Evolutionary conservation across 192 early-diverging fungal species (phyloP).

Genomic region (Entomortierella chlamydospora): DNA sequence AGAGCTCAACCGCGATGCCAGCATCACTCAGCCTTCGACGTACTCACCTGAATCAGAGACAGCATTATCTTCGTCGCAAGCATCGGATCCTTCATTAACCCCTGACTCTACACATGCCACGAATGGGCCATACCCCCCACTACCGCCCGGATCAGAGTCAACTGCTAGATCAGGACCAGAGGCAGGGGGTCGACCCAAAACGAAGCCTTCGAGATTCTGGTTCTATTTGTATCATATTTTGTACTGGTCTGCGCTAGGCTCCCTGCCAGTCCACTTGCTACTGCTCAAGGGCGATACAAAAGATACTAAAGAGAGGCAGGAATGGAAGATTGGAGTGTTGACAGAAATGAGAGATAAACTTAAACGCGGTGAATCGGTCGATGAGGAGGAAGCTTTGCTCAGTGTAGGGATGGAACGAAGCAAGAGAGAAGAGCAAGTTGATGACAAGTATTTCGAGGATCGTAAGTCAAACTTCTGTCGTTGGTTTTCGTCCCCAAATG

Average conservation of each 20-base stretch:
- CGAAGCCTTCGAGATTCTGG: constrained; percentile 32
- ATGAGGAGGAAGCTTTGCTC: constrained; percentile 45
- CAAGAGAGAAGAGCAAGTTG: constrained; percentile 42
- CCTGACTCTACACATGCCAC: background rate
- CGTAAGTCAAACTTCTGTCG: constrained; percentile 15
- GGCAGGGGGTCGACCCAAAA: background rate
- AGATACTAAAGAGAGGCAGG: constrained; percentile 31
- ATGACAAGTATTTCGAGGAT: constrained; percentile 52
- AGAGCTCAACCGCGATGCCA: constrained; percentile 21
- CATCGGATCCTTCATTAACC: background rate
- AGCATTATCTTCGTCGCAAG: too few species aligned
- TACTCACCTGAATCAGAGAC: background rate
- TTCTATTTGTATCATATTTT: constrained; percentile 32
- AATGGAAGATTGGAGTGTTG: constrained; percentile 49
- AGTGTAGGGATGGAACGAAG: constrained; percentile 33
- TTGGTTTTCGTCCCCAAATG: too few species aligned
- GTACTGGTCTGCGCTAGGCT: constrained; percentile 33
- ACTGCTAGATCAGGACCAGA: background rate
- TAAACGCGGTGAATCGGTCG: constrained; percentile 32
- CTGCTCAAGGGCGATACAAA: constrained; percentile 38
- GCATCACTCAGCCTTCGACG: background rate
- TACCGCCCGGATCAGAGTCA: constrained; percentile 1
- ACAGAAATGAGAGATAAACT: constrained; percentile 52
- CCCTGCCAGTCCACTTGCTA: constrained; percentile 40
- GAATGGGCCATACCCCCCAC: background rate